A percentile compares a stretch with the other conserved stretches of the same genome.
phyloP scores from a whole-genome alignment of 225 moss, liverwort and hornwort genomes.

The Lunularia cruciata region DNA sequence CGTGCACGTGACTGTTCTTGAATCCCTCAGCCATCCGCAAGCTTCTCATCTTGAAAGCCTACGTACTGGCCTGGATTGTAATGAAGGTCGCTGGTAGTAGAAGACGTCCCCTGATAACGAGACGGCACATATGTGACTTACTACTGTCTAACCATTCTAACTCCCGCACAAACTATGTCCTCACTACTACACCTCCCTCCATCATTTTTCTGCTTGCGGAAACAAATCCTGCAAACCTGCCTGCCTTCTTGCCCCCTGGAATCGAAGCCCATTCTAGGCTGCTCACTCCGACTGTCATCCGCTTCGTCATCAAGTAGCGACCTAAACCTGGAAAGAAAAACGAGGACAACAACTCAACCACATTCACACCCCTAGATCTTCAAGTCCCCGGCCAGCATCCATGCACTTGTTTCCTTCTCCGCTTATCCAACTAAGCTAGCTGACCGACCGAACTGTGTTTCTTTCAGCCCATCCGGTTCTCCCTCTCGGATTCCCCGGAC shows the following conservation, averaged over 20 bases:
- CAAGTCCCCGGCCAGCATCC: background rate
- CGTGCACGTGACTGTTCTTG: conserved; percentile 38
- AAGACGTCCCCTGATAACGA: background rate
- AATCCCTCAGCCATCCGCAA: conserved; percentile 44
- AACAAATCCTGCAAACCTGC: conserved; percentile 25
- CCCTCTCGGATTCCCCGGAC: conserved; percentile 4
- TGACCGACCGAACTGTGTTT: background rate
- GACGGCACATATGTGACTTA: conserved; percentile 8
- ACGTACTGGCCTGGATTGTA: background rate
- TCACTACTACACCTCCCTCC: conserved; percentile 13
- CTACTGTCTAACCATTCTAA: conserved; percentile 3
- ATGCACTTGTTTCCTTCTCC: background rate
- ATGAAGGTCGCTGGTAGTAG: conserved; percentile 3
- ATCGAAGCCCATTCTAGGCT: conserved; percentile 20
- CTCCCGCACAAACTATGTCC: conserved; percentile 9
- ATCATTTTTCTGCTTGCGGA: conserved; percentile 8
- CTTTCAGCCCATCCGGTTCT: too few species aligned
- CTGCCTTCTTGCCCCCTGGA: conserved; percentile 29
- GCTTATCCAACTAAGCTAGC: background rate
- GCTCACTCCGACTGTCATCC: conserved; percentile 13
- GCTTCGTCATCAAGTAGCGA: conserved; percentile 14
- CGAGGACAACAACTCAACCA: background rate
- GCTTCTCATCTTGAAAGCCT: conserved; percentile 40
- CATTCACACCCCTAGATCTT: conserved; percentile 15
- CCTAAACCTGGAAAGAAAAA: conserved; percentile 17